Conservation (phyloP, 305 asterid species). For the Plantago lanceolata region DNA sequence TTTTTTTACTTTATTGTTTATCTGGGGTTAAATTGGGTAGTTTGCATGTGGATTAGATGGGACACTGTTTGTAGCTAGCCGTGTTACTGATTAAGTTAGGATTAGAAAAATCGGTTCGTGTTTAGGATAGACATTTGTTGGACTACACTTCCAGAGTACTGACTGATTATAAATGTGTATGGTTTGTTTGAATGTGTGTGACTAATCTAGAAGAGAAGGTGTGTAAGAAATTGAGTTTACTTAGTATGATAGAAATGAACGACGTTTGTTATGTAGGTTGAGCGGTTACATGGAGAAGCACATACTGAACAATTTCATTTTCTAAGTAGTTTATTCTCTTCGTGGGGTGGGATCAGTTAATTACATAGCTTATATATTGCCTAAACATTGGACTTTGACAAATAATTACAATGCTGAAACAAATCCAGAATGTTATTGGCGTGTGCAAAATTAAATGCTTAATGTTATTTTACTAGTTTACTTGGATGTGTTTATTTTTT, state of each 20-base stretch:
- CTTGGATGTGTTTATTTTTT: not conserved
- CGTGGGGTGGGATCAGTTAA: not conserved
- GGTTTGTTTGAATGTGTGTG: not conserved
- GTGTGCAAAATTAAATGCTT: conserved; percentile 10
- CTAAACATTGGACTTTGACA: too few relatives aligned
- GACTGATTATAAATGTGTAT: not conserved
- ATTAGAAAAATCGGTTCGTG: not conserved
- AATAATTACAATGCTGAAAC: too few relatives aligned
- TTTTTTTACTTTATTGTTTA: not conserved
- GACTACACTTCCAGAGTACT: not conserved
- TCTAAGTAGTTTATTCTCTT: not conserved
- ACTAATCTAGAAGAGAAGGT: not conserved
- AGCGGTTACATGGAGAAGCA: not conserved
- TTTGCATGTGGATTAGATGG: too few relatives aligned
- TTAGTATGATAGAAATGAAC: not conserved
- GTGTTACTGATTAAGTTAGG: too few relatives aligned
- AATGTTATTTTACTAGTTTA: not conserved
- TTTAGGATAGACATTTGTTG: not conserved
- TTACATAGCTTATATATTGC: not conserved
- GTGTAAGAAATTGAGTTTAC: not conserved
- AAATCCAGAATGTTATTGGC: not conserved
- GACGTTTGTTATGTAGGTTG: not conserved
- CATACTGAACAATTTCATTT: not conserved
- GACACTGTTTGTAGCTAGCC: too few relatives aligned
- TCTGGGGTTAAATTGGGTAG: not conserved